Base-by-base conservation (phyloP, 768 basidiomycete species). In the Kwoniella sp. region DNA sequence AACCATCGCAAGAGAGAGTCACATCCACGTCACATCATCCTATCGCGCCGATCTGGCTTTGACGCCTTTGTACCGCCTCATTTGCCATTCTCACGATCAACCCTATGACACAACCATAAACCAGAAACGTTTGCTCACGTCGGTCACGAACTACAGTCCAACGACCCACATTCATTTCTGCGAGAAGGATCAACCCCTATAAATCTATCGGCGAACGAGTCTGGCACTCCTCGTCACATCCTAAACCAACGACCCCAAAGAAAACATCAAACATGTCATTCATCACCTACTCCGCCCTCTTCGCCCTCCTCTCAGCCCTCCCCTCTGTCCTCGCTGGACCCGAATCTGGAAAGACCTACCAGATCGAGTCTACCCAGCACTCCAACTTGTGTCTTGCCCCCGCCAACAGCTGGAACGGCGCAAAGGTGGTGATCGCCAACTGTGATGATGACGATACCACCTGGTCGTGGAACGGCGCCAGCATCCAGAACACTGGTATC, bases 311-410 rank as follows among this genome's bases (percentile, higher is more conserved):
- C 40, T 39, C 59, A 22, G 40, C 59, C 50, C 37, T 63, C 38
- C 56, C 62, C 34, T 43, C 50, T 12, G 50, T 45, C 31, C 32
- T 57, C 19, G 52, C 47, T 43, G 41, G 41, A 10, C 63, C 60
- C 23, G n/a, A 40, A 0, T 9, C 56, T 8, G 60, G 49, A 39
- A 41, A 36, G 12, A 56, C 57, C 12, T 69, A 64, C 47, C 45
- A 60, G 33, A 56, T 69, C 60, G 63, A 61, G 5, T 65, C 67
- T 22, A 43, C 54, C 7, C 45, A 56, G 31, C 42, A 52, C 46
- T 42, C 67, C 41, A 41, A 62, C 31, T 58, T 60, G 22, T 69
- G 67, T 56, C 39, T 69, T 43, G 62, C 56, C n/a, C 57, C 62
- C 10, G 14, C 49, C 17, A 39, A 31, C n/a, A 38, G 39, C 9